Percentiles rank a stretch among this genome's conserved stretches.
Evolutionary conservation across 352 stramenopile genomes (phyloP).

Genomic region (Globisporangium carolinianum): DNA sequence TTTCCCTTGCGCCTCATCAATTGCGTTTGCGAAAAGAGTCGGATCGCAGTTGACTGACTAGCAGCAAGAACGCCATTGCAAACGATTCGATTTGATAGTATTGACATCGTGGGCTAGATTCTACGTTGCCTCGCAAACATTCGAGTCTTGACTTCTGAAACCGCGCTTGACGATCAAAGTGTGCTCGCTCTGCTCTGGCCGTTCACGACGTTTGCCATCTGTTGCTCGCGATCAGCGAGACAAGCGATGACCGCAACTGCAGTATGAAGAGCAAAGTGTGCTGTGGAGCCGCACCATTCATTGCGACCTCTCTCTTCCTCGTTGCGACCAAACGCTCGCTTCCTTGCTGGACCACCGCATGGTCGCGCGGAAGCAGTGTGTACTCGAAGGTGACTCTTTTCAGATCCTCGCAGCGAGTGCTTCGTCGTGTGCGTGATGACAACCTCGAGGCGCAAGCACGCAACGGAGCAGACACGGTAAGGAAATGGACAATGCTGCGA

Average conservation of each 20-base stretch:
- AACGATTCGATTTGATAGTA: not conserved
- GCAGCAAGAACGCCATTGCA: not conserved
- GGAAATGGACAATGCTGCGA: too few relatives aligned
- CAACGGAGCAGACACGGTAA: too few relatives aligned
- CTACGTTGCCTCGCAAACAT: not conserved
- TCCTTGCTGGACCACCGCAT: slow-evolving; percentile 11
- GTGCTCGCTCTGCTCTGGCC: too few relatives aligned
- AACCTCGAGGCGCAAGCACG: too few relatives aligned
- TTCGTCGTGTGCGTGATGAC: too few relatives aligned
- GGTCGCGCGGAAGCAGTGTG: not conserved
- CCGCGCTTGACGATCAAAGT: not conserved
- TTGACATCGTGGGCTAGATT: not conserved
- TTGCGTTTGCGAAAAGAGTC: not conserved
- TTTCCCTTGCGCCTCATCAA: not conserved
- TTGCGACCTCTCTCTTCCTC: too few relatives aligned
- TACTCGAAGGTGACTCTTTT: not conserved
- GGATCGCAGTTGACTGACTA: not conserved
- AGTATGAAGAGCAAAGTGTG: too few relatives aligned
- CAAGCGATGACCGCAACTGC: too few relatives aligned
- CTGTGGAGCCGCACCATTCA: too few relatives aligned
- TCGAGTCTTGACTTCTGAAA: not conserved
- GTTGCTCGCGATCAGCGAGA: too few relatives aligned
- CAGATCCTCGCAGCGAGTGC: not conserved
- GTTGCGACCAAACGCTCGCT: not conserved
- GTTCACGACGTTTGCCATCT: too few relatives aligned